These are phyloP conservation scores for Eutrema salsugineum DNA, from an alignment of 441 rosid species.

Conservation along the genomic window DNA sequence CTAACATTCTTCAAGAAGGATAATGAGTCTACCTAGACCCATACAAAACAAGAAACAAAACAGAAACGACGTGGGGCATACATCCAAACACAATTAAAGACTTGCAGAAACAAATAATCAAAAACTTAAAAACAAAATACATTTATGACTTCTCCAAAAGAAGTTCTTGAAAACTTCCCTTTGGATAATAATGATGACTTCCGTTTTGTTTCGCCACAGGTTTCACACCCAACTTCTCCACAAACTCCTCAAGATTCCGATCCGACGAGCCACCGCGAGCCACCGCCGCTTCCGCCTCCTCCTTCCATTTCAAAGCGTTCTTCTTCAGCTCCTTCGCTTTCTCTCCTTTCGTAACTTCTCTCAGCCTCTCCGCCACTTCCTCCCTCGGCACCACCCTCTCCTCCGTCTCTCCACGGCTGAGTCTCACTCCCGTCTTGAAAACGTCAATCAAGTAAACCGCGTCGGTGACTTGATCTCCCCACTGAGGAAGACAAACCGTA, in stretches of 20 bases:
- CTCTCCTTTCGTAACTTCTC: conserved; percentile 48
- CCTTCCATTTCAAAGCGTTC: conserved; percentile 68
- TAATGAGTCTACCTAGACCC: not conserved
- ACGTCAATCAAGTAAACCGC: conserved; percentile 64
- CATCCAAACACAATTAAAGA: not conserved
- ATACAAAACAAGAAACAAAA: not conserved
- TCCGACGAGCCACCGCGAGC: conserved; percentile 75
- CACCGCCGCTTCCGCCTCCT: conserved; percentile 61
- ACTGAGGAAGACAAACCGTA: conserved; percentile 67
- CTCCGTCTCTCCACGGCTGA: conserved; percentile 66
- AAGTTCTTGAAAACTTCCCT: not conserved
- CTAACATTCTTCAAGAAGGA: not conserved
- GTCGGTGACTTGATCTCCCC: conserved; percentile 89
- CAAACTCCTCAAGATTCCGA: conserved; percentile 53
- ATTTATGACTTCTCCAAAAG: not conserved
- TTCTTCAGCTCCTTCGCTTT: conserved; percentile 51
- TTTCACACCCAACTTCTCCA: conserved; percentile 50
- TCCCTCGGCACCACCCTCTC: conserved; percentile 53
- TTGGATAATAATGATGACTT: not conserved
- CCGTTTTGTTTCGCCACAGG: conserved; percentile 16
- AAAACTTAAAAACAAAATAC: not conserved
- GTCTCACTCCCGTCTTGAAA: conserved; percentile 58
- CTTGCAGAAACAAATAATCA: not conserved
- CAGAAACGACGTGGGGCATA: not conserved
- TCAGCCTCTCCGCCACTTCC: conserved; percentile 57